phyloP scores from a whole-genome alignment of 1,139 yeast species.

The Diutina sp. region DNA sequence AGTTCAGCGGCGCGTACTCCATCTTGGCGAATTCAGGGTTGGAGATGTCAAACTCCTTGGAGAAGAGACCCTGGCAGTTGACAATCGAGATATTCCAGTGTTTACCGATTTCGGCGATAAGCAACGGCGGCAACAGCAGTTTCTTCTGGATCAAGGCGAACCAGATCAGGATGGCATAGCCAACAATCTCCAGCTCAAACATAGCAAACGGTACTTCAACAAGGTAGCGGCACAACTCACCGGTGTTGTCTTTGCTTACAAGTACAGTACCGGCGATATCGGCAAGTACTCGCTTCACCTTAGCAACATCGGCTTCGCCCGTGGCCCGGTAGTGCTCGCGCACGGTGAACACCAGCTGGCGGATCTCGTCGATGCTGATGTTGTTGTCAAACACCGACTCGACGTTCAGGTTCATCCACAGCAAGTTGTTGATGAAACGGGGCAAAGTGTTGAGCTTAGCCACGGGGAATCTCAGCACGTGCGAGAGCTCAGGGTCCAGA shows the following conservation, averaged over 20 bases:
- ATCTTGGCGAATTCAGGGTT: slow-evolving; percentile 58
- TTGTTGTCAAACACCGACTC: not conserved
- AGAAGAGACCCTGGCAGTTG: slow-evolving; percentile 51
- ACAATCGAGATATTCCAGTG: slow-evolving; percentile 61
- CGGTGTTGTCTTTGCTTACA: slow-evolving; percentile 30
- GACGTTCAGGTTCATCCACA: not conserved
- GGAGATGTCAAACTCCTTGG: slow-evolving; percentile 41
- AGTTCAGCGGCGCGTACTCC: slow-evolving; percentile 87
- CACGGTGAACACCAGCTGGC: slow-evolving; percentile 5
- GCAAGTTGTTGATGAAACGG: slow-evolving; percentile 28
- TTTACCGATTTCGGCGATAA: slow-evolving; percentile 56
- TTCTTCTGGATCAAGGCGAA: slow-evolving; percentile 60
- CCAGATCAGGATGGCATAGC: slow-evolving; percentile 69
- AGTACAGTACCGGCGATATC: slow-evolving; percentile 37
- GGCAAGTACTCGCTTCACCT: slow-evolving; percentile 29
- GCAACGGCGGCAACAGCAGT: slow-evolving; percentile 41
- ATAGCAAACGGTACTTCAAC: slow-evolving; percentile 62
- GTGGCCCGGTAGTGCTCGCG: slow-evolving; percentile 6
- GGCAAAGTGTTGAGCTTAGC: slow-evolving; percentile 73
- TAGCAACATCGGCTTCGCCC: not conserved
- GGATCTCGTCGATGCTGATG: slow-evolving; percentile 8
- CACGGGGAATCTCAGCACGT: slow-evolving; percentile 15
- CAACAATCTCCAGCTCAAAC: slow-evolving; percentile 51
- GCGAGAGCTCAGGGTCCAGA: slow-evolving; percentile 43
- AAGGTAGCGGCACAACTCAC: slow-evolving; percentile 40